Evolutionary conservation across 2,329 filamentous ascomycete genomes (phyloP).

Genomic region (Verticillium nonalfalfae): DNA sequence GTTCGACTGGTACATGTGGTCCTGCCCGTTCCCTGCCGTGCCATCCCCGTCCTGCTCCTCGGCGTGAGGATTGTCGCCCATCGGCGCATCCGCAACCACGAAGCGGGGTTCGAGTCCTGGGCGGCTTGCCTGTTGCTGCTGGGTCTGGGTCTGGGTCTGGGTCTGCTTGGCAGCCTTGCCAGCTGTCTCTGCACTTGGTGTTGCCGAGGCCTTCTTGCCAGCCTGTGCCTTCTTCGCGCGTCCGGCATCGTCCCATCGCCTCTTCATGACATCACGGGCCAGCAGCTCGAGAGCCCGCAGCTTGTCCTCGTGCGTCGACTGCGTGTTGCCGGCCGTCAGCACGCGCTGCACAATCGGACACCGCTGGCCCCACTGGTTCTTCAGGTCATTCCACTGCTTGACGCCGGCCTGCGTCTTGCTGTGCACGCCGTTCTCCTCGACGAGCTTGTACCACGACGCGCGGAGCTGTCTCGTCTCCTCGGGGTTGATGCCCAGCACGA

Average conservation of each 20-base stretch:
- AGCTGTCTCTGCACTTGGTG: not conserved
- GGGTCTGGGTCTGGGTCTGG: too few relatives aligned
- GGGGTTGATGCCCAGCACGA: slow-evolving; percentile 39
- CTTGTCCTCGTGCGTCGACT: slow-evolving; percentile 48
- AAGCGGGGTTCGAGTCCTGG: not conserved
- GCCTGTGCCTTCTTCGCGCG: slow-evolving; percentile 16
- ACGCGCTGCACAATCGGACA: slow-evolving; percentile 49
- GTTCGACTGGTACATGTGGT: not conserved
- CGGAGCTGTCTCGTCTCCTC: slow-evolving; percentile 52
- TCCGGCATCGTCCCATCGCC: slow-evolving; percentile 60
- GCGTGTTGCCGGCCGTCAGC: slow-evolving; percentile 41
- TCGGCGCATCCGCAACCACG: not conserved
- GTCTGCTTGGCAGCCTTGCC: not conserved
- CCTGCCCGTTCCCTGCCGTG: not conserved
- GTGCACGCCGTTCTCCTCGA: slow-evolving; percentile 61
- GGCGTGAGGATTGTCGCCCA: slow-evolving; percentile 1
- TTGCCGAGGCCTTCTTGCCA: not conserved
- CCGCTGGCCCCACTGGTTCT: slow-evolving; percentile 58
- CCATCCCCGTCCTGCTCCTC: not conserved
- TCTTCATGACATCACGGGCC: slow-evolving; percentile 71
- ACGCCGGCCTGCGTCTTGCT: slow-evolving; percentile 68
- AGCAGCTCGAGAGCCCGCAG: slow-evolving; percentile 63
- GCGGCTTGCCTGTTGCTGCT: not conserved
- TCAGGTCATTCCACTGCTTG: slow-evolving; percentile 66
- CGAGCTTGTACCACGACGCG: slow-evolving; percentile 57